Evolutionary conservation across 495 filamentous ascomycete genomes (phyloP).

Genomic region (Opeltia flavorubescens): DNA sequence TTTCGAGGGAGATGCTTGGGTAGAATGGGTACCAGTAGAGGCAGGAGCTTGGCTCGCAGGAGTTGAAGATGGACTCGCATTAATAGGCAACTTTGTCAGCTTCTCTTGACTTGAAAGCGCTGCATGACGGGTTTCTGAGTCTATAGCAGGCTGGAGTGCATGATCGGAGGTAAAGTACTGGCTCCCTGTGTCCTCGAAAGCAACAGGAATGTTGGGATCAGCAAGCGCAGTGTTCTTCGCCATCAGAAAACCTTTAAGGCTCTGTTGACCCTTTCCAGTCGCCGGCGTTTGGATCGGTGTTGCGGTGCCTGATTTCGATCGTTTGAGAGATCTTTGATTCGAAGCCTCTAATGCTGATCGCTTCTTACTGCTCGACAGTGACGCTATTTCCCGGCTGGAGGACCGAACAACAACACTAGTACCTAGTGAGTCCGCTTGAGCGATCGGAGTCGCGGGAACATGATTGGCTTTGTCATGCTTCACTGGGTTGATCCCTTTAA

Average conservation of each 20-base stretch:
- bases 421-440: neutral
- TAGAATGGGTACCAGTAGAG: neutral
- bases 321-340: slow-evolving; percentile 24
- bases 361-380: slow-evolving; percentile 3
- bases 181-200: neutral
- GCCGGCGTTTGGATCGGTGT: slow-evolving; percentile 9
- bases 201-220: neutral
- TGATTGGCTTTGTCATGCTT: neutral
- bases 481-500: neutral
- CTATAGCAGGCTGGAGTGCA: neutral
- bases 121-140: too few relatives aligned
- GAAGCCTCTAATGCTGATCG: neutral
- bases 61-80: neutral
- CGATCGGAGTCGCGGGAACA: neutral
- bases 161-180: neutral
- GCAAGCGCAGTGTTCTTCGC: slow-evolving; percentile 26
- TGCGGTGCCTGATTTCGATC: slow-evolving; percentile 28
- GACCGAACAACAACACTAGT: neutral
- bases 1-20: slow-evolving; percentile 4
- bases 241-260: slow-evolving; percentile 73
- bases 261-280: slow-evolving; percentile 49
- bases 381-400: neutral
- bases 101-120: neutral
- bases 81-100: neutral
- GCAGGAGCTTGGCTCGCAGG: neutral